Evolutionary conservation across 208 protist species (phyloP).

Genomic region (Leishmania arabica): DNA sequence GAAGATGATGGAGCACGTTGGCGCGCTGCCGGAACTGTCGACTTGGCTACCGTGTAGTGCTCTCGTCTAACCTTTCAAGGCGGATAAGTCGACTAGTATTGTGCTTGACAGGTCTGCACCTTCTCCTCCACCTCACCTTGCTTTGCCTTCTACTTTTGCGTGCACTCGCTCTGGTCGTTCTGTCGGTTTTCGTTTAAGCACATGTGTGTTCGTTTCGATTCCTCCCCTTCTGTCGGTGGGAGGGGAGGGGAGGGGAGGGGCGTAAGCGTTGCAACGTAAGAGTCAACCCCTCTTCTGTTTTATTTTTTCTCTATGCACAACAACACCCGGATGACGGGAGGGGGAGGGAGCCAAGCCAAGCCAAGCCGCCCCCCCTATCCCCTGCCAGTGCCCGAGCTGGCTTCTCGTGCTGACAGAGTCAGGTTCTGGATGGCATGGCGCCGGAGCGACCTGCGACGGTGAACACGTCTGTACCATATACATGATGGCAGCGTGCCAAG

Average conservation of each 20-base stretch:
- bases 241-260: not conserved
- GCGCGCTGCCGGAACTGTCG: not conserved
- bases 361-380: not conserved
- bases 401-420: not conserved
- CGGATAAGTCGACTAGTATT: not conserved
- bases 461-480: not conserved
- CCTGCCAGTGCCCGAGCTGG: not conserved
- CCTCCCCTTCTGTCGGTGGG: not conserved
- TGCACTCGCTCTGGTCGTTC: not conserved
- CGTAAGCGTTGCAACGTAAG: conserved; percentile 1
- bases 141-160: conserved; percentile 10
- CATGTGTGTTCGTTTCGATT: conserved; percentile 6
- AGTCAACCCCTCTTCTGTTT: not conserved
- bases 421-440: not conserved
- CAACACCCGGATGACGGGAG: not conserved
- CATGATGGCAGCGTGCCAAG: not conserved
- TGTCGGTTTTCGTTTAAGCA: conserved; percentile 12
- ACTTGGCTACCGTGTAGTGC: not conserved
- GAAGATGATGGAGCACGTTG: not conserved
- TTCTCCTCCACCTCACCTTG: not conserved
- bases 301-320: not conserved
- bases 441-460: not conserved
- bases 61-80: not conserved
- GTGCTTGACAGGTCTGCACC: not conserved
- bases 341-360: not conserved